Conservation (phyloP, 2,329 filamentous ascomycete genomes). For the Colletotrichum sp. region DNA sequence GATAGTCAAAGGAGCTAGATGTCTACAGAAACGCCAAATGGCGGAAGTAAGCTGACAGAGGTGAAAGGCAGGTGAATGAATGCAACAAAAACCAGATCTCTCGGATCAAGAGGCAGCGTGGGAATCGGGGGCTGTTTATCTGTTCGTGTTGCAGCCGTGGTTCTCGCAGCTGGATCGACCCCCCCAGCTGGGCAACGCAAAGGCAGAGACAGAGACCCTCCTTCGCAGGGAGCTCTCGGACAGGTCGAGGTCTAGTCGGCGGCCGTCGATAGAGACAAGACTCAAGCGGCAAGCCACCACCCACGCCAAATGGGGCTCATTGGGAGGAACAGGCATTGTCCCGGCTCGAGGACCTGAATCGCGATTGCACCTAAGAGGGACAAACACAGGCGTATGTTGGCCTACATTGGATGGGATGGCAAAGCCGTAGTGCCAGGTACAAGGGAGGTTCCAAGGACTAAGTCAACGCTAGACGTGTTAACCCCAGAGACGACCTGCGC, state of each 20-base stretch:
- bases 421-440: constrained; percentile 12
- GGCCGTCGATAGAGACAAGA: constrained; percentile 1
- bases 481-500: not conserved
- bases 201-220: not conserved
- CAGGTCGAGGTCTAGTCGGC: constrained; percentile 1
- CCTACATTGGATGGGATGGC: not conserved
- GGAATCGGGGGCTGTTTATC: constrained; percentile 8
- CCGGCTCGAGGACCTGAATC: not conserved
- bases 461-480: not conserved
- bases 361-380: not conserved
- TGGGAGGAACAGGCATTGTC: not conserved
- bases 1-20: not conserved
- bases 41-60: not conserved
- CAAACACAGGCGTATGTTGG: not conserved
- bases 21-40: not conserved
- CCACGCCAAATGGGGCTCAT: not conserved
- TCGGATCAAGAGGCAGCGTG: not conserved
- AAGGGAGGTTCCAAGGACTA: constrained; percentile 1
- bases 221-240: not conserved
- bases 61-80: not conserved
- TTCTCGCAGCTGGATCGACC: not conserved
- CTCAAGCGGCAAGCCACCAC: constrained; percentile 6
- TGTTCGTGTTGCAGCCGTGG: not conserved
- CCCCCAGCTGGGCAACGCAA: not conserved
- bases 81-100: not conserved